Evolutionary conservation across 495 filamentous ascomycete genomes (phyloP).

Genomic region (Lepraria neglecta): DNA sequence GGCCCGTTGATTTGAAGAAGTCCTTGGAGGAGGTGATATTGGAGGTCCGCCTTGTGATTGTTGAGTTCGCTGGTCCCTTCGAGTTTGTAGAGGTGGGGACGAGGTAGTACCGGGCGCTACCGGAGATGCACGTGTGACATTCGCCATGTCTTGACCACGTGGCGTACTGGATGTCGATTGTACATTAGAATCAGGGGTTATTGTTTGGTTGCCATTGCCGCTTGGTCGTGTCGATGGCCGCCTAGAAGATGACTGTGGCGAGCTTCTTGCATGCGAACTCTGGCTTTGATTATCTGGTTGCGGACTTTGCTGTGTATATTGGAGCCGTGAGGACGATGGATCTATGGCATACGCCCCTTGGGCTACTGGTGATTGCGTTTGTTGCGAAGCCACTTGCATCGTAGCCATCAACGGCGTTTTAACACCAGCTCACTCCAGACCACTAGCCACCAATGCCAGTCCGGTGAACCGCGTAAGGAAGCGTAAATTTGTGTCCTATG

Average conservation of each 20-base stretch:
- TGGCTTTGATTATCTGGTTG: constrained; percentile 31
- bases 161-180: constrained; percentile 40
- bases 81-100: constrained; percentile 36
- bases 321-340: constrained; percentile 41
- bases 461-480: neutral
- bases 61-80: constrained; percentile 31
- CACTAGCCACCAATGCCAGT: neutral
- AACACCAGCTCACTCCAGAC: neutral
- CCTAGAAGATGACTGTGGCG: constrained; percentile 39
- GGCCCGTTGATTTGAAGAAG: constrained; percentile 49
- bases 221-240: constrained; percentile 48
- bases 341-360: constrained; percentile 43
- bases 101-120: constrained; percentile 34
- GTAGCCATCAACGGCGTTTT: constrained; percentile 41
- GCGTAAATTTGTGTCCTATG: neutral
- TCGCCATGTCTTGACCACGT: constrained; percentile 38
- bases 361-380: constrained; percentile 42
- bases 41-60: constrained; percentile 32
- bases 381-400: constrained; percentile 49
- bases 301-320: constrained; percentile 37
- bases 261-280: constrained; percentile 28
- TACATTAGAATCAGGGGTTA: constrained; percentile 24
- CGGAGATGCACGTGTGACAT: constrained; percentile 36
- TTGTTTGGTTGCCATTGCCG: constrained; percentile 45
- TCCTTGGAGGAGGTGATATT: constrained; percentile 54